A percentile compares a stretch with the other conserved stretches of the same genome.
phyloP scores from a whole-genome alignment of 345 rosid genomes.

The Pelargonium nanum region DNA sequence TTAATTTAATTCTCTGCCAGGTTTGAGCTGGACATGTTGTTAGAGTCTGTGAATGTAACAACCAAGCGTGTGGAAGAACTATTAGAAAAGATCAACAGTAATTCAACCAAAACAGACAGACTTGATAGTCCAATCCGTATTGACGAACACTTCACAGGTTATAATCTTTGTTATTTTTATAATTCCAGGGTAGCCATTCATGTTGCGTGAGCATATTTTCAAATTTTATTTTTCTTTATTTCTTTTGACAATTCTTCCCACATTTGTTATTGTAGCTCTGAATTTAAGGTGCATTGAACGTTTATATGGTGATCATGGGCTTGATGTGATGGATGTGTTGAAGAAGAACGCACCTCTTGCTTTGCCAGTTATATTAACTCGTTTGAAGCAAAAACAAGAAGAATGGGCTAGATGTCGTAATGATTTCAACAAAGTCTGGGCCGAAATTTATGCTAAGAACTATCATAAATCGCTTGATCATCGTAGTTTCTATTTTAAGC shows the following conservation, averaged over 20 bases:
- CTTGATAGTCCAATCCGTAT: constrained; percentile 32
- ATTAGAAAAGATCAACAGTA: constrained; percentile 55
- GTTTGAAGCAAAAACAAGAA: constrained; percentile 94
- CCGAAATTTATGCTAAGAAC: constrained; percentile 86
- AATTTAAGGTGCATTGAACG: constrained; percentile 94
- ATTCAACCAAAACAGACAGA: constrained; percentile 43
- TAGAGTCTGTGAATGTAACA: constrained; percentile 83
- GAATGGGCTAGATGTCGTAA: constrained; percentile 91
- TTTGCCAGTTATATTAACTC: constrained; percentile 83
- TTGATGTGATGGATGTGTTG: constrained; percentile 83
- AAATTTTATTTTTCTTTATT: not conserved
- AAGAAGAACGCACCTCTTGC: constrained; percentile 80
- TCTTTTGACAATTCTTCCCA: constrained; percentile 4
- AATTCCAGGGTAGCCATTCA: constrained; percentile 1
- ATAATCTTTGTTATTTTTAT: constrained; percentile 13
- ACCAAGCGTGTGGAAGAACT: constrained; percentile 79
- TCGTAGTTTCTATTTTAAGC: constrained; percentile 96
- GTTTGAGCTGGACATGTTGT: constrained; percentile 94
- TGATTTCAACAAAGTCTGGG: constrained; percentile 97
- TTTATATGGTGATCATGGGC: constrained; percentile 93
- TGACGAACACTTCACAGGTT: constrained; percentile 86
- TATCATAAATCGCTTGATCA: constrained; percentile 96
- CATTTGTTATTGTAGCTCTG: constrained; percentile 44
- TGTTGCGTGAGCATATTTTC: constrained; percentile 1
- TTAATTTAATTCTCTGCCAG: constrained; percentile 26